phyloP scores from a whole-genome alignment of 257 asterid genomes.

The Nicotiana sylvestris region DNA sequence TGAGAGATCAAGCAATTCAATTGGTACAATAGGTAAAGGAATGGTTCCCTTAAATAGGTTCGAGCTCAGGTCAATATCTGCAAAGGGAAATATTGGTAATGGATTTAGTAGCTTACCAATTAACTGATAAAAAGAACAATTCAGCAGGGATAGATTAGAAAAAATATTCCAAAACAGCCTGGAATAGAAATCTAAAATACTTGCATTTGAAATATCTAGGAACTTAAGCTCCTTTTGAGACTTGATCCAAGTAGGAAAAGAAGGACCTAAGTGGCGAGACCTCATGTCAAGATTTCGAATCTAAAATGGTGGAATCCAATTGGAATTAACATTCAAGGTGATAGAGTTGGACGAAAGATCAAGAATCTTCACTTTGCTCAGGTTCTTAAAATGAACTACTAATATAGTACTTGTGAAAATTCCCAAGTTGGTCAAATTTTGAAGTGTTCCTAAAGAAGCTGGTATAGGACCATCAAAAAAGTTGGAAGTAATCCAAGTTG shows the following conservation, averaged over 20 bases:
- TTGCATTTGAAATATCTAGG: conserved; percentile 43
- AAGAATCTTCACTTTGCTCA: conserved; percentile 26
- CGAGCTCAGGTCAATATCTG: conserved; percentile 45
- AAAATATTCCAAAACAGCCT: conserved; percentile 51
- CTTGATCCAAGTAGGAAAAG: conserved; percentile 47
- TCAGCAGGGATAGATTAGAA: conserved; percentile 37
- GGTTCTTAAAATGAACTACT: conserved; percentile 33
- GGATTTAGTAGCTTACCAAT: conserved; percentile 37
- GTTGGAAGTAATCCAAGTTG: conserved; percentile 27
- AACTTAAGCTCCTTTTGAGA: conserved; percentile 31
- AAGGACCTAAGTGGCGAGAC: conserved; percentile 38
- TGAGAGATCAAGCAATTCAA: conserved; percentile 51
- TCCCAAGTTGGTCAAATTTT: conserved; percentile 16
- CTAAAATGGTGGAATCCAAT: conserved; percentile 48
- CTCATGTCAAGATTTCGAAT: conserved; percentile 36
- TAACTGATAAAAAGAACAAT: conserved; percentile 41
- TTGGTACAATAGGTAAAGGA: conserved; percentile 32
- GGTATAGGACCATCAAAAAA: conserved; percentile 44
- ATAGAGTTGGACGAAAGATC: conserved; percentile 32
- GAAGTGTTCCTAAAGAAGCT: conserved; percentile 35
- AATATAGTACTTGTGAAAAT: conserved; percentile 30
- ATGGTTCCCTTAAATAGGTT: conserved; percentile 39
- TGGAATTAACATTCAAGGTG: conserved; percentile 27
- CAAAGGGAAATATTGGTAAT: conserved; percentile 28
- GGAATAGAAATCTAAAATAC: conserved; percentile 43